Conservation (phyloP, 805 yeast genomes). For the Pichia phayaonensis region DNA sequence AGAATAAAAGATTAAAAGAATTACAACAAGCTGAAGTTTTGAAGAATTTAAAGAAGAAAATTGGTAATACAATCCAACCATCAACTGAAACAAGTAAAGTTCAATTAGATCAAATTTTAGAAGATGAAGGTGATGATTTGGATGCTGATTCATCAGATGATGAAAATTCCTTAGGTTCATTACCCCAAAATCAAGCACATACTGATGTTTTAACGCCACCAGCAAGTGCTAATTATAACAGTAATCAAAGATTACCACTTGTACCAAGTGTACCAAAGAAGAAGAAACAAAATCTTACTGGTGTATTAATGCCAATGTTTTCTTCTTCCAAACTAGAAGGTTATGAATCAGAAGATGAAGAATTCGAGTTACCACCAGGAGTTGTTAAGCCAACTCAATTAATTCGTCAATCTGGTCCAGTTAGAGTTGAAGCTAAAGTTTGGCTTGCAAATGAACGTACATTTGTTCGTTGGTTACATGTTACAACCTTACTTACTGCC, state of each 20-base stretch:
- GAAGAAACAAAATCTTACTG: constrained; percentile 16
- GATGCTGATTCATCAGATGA: constrained; percentile 48
- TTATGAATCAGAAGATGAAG: constrained; percentile 78
- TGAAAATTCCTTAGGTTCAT: constrained; percentile 37
- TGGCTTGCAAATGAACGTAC: constrained; percentile 99
- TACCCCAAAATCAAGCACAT: neutral
- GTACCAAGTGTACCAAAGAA: constrained; percentile 8
- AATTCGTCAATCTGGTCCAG: constrained; percentile 84
- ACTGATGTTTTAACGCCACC: neutral
- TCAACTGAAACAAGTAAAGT: constrained; percentile 18
- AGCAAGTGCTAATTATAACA: constrained; percentile 2
- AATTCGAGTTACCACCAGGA: constrained; percentile 80
- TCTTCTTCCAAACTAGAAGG: constrained; percentile 29
- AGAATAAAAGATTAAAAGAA: constrained; percentile 43
- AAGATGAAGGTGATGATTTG: constrained; percentile 27
- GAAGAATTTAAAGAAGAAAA: constrained; percentile 35
- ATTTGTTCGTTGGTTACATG: constrained; percentile 90
- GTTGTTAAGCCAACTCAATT: constrained; percentile 73
- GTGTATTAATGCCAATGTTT: constrained; percentile 26
- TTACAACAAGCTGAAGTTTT: constrained; percentile 32
- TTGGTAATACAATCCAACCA: constrained; percentile 33
- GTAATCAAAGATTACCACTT: constrained; percentile 2
- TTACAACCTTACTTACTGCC: constrained; percentile 75
- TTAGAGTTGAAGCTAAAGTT: constrained; percentile 93
- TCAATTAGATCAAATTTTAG: constrained; percentile 28